Evolutionary conservation across 1,284 basidiomycete species (phyloP).

Genomic region (Cryptococcus sp.): DNA sequence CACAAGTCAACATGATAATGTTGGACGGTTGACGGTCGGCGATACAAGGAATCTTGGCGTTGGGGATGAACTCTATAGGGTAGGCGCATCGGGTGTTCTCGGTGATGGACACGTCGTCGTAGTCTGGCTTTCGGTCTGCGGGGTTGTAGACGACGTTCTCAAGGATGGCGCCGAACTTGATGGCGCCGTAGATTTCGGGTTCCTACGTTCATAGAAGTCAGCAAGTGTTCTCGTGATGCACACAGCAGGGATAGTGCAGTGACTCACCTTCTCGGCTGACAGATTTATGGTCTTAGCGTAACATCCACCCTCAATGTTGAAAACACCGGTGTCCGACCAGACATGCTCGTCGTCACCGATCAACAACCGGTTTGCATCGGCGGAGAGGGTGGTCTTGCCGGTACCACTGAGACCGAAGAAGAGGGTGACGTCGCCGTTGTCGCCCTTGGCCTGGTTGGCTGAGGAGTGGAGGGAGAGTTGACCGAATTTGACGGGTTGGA

Average conservation of each 20-base stretch:
- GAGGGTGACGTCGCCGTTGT: conserved; percentile 88
- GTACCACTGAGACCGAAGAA: conserved; percentile 99
- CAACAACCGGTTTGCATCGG: conserved; percentile 84
- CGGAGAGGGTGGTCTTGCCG: conserved; percentile 96
- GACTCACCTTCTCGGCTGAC: conserved; percentile 69
- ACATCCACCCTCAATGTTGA: conserved; percentile 99
- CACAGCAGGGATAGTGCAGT: background rate
- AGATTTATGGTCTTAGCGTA: conserved; percentile 99
- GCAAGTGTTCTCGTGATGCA: conserved; percentile 5
- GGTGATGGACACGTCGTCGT: conserved; percentile 94
- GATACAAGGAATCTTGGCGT: conserved; percentile 88
- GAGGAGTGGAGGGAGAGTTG: conserved; percentile 99
- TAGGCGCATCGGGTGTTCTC: conserved; percentile 99
- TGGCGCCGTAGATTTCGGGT: conserved; percentile 95
- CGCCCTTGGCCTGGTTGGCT: conserved; percentile 75
- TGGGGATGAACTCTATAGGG: conserved; percentile 94
- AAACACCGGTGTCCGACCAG: conserved; percentile 96
- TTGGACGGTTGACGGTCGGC: conserved; percentile 78
- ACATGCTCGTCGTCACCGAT: conserved; percentile 99
- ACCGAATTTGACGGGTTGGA: conserved; percentile 98
- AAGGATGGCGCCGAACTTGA: conserved; percentile 93
- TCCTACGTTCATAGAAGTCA: conserved; percentile 59
- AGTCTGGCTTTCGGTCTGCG: conserved; percentile 81
- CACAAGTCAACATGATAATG: conserved; percentile 98
- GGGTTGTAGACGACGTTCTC: conserved; percentile 99